A percentile compares a stretch with the other conserved stretches of the same genome.
Conservation (phyloP, 2,329 filamentous ascomycete species). For the Colletotrichum sp. region DNA sequence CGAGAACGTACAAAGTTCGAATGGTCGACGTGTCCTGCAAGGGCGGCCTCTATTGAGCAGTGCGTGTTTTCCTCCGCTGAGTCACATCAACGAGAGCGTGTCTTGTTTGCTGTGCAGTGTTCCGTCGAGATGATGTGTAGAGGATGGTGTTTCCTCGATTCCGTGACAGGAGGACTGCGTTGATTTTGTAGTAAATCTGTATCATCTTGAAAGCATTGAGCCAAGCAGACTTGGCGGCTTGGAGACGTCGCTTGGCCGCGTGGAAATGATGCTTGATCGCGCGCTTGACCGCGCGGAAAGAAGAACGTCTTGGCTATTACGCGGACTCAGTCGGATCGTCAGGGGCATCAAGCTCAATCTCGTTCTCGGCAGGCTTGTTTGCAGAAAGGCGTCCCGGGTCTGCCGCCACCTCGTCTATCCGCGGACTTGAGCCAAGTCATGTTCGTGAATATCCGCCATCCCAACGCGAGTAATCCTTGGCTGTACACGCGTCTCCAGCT, state of each 20-base stretch:
- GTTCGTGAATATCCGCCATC: not conserved
- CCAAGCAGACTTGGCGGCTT: not conserved
- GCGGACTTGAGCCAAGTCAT: not conserved
- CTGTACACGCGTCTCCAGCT: not conserved
- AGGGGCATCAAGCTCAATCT: not conserved
- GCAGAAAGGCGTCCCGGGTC: not conserved
- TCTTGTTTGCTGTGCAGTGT: accelerated
- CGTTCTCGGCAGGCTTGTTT: not conserved
- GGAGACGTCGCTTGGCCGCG: not conserved
- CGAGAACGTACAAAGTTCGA: not conserved
- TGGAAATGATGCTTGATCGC: accelerated
- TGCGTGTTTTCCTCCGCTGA: not conserved
- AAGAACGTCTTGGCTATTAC: not conserved
- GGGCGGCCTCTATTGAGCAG: not conserved
- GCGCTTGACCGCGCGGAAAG: not conserved
- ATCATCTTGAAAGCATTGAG: not conserved
- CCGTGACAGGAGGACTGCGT: accelerated
- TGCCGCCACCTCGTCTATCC: not conserved
- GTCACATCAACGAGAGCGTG: accelerated
- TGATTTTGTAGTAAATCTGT: not conserved
- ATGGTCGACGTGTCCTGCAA: not conserved
- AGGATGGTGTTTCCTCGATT: not conserved
- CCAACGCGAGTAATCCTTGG: not conserved
- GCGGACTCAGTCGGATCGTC: not conserved
- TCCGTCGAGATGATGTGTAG: not conserved